Percentiles rank a stretch among this genome's conserved stretches.
Evolutionary conservation across 257 asterid species (phyloP).

Genomic region (Lantana camara): DNA sequence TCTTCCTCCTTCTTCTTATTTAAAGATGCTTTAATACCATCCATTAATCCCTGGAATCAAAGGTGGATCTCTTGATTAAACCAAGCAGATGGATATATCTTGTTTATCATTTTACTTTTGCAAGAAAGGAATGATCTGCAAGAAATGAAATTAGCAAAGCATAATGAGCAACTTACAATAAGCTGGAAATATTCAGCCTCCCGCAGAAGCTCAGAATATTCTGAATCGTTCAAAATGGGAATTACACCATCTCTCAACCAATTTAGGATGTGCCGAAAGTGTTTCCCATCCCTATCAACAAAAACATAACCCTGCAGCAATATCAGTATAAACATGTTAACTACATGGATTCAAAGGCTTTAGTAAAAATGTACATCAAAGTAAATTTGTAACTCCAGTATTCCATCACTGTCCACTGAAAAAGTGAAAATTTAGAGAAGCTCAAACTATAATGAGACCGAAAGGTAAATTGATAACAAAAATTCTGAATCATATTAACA

Average conservation of each 20-base stretch:
- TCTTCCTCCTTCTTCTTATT: conserved; percentile 77
- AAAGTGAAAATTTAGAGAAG: not conserved
- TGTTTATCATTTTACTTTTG: conserved; percentile 5
- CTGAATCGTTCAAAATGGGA: conserved; percentile 69
- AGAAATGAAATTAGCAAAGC: conserved; percentile 2
- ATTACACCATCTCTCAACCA: conserved; percentile 93
- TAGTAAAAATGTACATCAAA: not conserved
- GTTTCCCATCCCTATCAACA: conserved; percentile 90
- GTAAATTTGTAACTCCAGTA: no score
- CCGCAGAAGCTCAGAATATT: conserved; percentile 68
- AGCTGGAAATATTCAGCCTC: conserved; percentile 96
- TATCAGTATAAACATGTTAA: conserved; percentile 26
- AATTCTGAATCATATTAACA: not conserved
- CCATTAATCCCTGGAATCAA: conserved; percentile 66
- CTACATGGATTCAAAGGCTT: conserved; percentile 1
- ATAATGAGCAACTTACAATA: conserved; percentile 56
- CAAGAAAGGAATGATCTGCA: conserved; percentile 14
- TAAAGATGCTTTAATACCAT: conserved; percentile 57
- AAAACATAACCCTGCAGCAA: conserved; percentile 82
- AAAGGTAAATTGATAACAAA: not conserved
- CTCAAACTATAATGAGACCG: not conserved
- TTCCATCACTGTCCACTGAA: no score
- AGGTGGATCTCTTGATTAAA: conserved; percentile 20
- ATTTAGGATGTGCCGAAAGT: conserved; percentile 86
- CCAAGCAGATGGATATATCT: conserved; percentile 17